Evolutionary conservation across 2,329 filamentous ascomycete genomes (phyloP).

Genomic region (Talaromyces sp.): DNA sequence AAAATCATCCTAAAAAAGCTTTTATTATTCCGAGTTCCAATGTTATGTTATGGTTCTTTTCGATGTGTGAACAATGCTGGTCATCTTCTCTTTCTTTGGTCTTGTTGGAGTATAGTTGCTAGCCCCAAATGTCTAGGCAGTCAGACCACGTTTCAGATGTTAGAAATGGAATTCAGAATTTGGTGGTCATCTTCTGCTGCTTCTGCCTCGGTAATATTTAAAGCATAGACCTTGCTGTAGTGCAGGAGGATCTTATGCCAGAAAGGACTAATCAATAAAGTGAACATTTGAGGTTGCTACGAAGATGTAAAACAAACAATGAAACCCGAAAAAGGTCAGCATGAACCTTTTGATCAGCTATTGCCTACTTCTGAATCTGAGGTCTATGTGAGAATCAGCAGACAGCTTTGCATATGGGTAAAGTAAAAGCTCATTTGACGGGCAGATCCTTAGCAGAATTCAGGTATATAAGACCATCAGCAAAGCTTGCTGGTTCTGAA

Average conservation of each 20-base stretch:
- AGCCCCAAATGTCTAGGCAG: neutral
- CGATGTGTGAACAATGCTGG: neutral
- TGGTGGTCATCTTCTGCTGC: neutral
- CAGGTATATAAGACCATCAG: neutral
- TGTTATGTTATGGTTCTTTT: neutral
- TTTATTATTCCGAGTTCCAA: neutral
- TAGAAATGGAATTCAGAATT: neutral
- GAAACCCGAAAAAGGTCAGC: too few relatives aligned
- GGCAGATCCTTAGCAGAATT: neutral
- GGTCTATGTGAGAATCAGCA: too few relatives aligned
- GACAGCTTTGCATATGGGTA: neutral
- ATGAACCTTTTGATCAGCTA: too few relatives aligned
- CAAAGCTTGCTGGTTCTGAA: neutral
- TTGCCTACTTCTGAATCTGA: neutral
- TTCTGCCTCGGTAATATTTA: neutral
- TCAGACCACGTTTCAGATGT: neutral
- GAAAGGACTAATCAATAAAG: neutral
- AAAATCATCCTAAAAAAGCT: neutral
- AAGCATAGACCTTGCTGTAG: neutral
- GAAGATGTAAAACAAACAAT: too few relatives aligned
- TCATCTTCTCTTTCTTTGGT: neutral
- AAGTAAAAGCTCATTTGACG: neutral
- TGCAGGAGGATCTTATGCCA: neutral
- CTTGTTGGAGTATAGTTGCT: neutral
- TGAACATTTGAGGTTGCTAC: too few relatives aligned